phyloP scores from a whole-genome alignment of 2,329 filamentous ascomycete species.

The Lachnellula arida region DNA sequence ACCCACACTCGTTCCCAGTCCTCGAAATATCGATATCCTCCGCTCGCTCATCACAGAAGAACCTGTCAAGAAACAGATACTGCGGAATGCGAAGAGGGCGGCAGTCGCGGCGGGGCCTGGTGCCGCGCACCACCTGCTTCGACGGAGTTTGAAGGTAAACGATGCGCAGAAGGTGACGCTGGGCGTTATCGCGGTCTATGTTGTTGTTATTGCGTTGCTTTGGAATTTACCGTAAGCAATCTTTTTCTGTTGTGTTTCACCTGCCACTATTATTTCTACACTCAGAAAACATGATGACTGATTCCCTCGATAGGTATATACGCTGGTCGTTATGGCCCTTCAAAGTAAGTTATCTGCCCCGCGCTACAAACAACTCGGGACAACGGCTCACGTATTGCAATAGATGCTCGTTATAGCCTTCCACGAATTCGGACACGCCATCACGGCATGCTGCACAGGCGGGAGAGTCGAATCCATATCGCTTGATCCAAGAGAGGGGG shows the following conservation, averaged over 20 bases:
- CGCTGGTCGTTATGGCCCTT: constrained; percentile 73
- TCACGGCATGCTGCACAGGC: constrained; percentile 67
- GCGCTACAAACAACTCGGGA: not conserved
- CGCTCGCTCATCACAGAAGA: constrained; percentile 1
- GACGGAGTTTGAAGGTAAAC: constrained; percentile 36
- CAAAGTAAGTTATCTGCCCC: constrained; percentile 49
- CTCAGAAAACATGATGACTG: too few species aligned
- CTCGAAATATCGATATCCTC: not conserved
- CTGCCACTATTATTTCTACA: too few species aligned
- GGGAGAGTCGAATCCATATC: constrained; percentile 70
- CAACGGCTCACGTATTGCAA: not conserved
- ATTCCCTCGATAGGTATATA: constrained; percentile 44
- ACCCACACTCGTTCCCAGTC: not conserved
- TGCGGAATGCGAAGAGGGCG: constrained; percentile 7
- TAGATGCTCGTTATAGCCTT: constrained; percentile 81
- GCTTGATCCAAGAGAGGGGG: constrained; percentile 70
- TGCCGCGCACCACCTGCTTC: constrained; percentile 13
- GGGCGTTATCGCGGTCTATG: constrained; percentile 66
- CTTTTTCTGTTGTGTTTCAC: too few species aligned
- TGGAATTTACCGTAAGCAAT: constrained; percentile 62
- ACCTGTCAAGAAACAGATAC: not conserved
- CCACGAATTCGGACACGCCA: constrained; percentile 74
- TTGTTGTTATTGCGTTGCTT: constrained; percentile 68
- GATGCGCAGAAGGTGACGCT: constrained; percentile 67
- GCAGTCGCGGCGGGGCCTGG: constrained; percentile 15